phyloP scores from a whole-genome alignment of 176 grass and related monocot species.

The Metroxylon sagu region DNA sequence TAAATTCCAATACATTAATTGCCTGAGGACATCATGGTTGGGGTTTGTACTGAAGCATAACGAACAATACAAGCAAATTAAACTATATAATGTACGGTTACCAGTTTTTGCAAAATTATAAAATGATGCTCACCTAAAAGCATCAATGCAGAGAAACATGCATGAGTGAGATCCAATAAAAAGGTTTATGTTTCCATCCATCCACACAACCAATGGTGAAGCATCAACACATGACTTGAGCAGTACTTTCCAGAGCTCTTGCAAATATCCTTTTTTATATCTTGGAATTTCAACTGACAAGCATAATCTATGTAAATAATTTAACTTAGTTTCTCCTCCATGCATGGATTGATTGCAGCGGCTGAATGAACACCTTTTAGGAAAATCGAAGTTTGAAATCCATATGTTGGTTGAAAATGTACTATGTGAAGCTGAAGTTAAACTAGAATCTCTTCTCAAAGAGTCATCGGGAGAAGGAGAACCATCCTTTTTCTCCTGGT shows the following conservation, averaged over 20 bases:
- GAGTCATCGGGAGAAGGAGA: constrained; percentile 8
- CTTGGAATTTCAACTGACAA: constrained; percentile 22
- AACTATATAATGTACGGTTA: no score
- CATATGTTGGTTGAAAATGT: constrained; percentile 26
- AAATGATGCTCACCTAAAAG: constrained; percentile 36
- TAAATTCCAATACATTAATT: no score
- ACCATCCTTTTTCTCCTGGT: constrained; percentile 10
- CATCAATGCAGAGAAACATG: constrained; percentile 75
- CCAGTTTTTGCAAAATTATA: no score
- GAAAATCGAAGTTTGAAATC: constrained; percentile 33
- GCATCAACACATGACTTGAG: constrained; percentile 93
- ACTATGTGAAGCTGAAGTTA: constrained; percentile 18
- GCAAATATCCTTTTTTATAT: constrained; percentile 29
- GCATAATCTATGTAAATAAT: constrained; percentile 23
- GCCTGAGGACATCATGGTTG: no score
- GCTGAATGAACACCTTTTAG: constrained; percentile 43
- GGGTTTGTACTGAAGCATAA: no score
- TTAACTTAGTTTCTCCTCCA: constrained; percentile 22
- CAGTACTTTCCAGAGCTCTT: constrained; percentile 59
- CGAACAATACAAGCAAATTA: no score
- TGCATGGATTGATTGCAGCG: constrained; percentile 54
- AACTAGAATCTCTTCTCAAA: not conserved
- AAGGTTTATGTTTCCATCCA: constrained; percentile 54
- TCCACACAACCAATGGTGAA: constrained; percentile 71
- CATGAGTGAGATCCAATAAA: constrained; percentile 84